These are phyloP conservation scores for Phtheirospermum japonicum DNA, from an alignment of 257 asterid species.

Conservation along the genomic window DNA sequence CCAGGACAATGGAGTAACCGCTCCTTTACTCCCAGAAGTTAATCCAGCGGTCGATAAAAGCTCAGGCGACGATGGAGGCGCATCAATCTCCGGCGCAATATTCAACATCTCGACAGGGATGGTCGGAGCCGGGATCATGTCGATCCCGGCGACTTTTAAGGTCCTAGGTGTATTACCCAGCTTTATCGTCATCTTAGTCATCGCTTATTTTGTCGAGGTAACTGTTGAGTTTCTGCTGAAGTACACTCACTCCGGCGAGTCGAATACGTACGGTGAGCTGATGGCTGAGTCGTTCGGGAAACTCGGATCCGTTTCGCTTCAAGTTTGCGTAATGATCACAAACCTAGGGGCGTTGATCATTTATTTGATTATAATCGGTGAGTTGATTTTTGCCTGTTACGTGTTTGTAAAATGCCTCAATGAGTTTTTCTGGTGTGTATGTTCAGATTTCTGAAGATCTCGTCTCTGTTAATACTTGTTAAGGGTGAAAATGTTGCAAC, in stretches of 20 bases:
- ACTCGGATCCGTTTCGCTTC: slow-evolving; percentile 78
- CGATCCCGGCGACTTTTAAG: slow-evolving; percentile 87
- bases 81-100: slow-evolving; percentile 73
- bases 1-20: slow-evolving; percentile 38
- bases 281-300: slow-evolving; percentile 96
- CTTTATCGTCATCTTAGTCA: slow-evolving; percentile 53
- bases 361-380: slow-evolving; percentile 89
- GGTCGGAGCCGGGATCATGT: slow-evolving; percentile 98
- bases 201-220: slow-evolving; percentile 81
- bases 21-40: slow-evolving; percentile 53
- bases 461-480: neutral
- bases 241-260: slow-evolving; percentile 58
- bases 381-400: slow-evolving; percentile 21
- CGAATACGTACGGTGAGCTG: slow-evolving; percentile 72
- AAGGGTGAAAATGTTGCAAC: slow-evolving; percentile 10
- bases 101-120: slow-evolving; percentile 88
- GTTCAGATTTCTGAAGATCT: neutral
- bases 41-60: slow-evolving; percentile 24
- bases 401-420: neutral
- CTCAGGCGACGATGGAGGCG: slow-evolving; percentile 35
- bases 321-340: slow-evolving; percentile 77
- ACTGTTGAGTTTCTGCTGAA: slow-evolving; percentile 87
- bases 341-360: slow-evolving; percentile 92
- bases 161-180: slow-evolving; percentile 88
- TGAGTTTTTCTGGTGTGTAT: slow-evolving; percentile 4